These are phyloP conservation scores for Castanopsis chinensis DNA, from an alignment of 306 rosid species.

Conservation along the genomic window DNA sequence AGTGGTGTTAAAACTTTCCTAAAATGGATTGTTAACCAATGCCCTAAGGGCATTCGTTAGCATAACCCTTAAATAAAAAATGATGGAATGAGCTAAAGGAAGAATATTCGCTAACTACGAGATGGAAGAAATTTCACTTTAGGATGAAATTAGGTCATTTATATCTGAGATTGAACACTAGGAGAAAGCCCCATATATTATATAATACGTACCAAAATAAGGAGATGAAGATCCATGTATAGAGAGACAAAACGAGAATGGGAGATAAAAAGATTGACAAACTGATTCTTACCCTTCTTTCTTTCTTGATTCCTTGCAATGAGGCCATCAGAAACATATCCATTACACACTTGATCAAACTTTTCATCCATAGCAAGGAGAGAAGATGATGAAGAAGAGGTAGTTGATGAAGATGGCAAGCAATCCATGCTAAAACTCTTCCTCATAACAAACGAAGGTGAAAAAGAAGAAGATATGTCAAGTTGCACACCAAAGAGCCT, in stretches of 20 bases:
- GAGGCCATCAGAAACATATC: conserved; percentile 68
- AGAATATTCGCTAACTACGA: no score
- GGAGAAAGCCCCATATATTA: no score
- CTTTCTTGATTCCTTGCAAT: conserved; percentile 50
- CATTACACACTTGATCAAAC: conserved; percentile 31
- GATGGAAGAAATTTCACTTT: no score
- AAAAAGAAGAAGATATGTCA: conserved; percentile 13
- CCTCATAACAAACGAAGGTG: conserved; percentile 37
- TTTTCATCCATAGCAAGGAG: conserved; percentile 32
- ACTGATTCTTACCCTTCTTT: conserved; percentile 54
- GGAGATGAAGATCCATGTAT: no score
- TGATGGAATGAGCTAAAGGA: no score
- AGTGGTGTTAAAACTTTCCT: no score
- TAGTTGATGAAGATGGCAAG: conserved; percentile 28
- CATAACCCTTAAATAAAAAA: no score
- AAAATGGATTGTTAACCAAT: no score
- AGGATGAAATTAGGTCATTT: no score
- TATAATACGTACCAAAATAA: not conserved
- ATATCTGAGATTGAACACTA: no score
- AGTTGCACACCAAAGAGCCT: conserved; percentile 85
- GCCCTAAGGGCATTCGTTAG: no score
- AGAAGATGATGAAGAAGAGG: conserved; percentile 43
- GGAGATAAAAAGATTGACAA: not conserved
- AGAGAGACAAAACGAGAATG: not conserved
- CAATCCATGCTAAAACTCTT: conserved; percentile 79